Evolutionary conservation across 1,284 basidiomycete genomes (phyloP), one percentile per base, ranked within the genome.

Genomic region (Bondarzewia mesenterica): DNA sequence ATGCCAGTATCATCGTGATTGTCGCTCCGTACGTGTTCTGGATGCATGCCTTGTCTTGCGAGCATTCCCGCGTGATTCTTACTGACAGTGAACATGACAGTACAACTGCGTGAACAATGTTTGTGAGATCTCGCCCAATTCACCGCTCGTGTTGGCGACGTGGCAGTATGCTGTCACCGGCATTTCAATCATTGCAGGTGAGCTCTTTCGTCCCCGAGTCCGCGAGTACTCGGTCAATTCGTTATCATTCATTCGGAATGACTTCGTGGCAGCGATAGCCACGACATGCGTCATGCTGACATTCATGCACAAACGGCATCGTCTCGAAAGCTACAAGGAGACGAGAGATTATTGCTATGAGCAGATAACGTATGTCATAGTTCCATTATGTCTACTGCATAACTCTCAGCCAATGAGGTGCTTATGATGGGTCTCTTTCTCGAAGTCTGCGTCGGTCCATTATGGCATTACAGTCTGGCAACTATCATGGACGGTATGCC

Each of bases 1-100:
- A 0, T 89, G 85, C 60, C 58, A 57, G 4, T 69, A 71, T 21
- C 80, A 87, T 59, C 74, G 76, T 41, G 78, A 85, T 69, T 80
- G 76, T 57, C 58, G 62, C 48, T 62, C 68, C 43, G 76, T 77
- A 42, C 44, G 67, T 60, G 2, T 35, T 14, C 32, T 47, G 7
- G 15, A 8, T 23, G 7, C 42, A 29, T 18, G 18, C 25, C 7
- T 20, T 18, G 5, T n/a, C 5, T 21, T 43, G 25, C 20, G 21
- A 18, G 16, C 38, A 18, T 16, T 8, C 20, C 16, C 21, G 0
- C 10, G n/a, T 8, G n/a, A 35, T 8, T 35, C 10, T 35, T 8
- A 35, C 32, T 35, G 32, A 35, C n/a, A n/a, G 10, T 16, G 39
- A n/a, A 20, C n/a, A 27, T 20, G 27, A 6, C 45, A 62, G 61